Conservation (phyloP, 192 early-diverging fungal species). For the Coemansia pectinata region DNA sequence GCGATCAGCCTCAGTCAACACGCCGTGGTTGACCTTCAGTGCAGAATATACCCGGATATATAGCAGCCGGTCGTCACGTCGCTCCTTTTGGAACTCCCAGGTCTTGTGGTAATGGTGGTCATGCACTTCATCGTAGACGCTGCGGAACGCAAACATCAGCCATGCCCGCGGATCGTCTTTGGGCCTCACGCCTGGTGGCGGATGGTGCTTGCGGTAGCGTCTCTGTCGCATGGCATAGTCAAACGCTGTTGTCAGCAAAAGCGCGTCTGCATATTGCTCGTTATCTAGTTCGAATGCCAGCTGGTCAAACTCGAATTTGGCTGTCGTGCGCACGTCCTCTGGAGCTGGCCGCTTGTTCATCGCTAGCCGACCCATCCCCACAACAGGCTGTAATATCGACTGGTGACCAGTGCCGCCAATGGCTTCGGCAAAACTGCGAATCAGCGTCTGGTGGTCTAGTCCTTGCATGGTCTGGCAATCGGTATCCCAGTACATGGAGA, state of each 20-base stretch:
- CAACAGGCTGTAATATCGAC: constrained; percentile 90
- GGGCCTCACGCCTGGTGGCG: constrained; percentile 78
- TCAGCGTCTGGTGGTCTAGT: constrained; percentile 54
- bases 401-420: constrained; percentile 54
- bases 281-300: constrained; percentile 89
- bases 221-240: constrained; percentile 78
- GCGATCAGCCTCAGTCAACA: constrained; percentile 49
- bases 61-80: constrained; percentile 72
- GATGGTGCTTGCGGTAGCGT: constrained; percentile 84
- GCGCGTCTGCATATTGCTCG: constrained; percentile 80
- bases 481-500: constrained; percentile 91
- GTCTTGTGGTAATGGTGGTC: constrained; percentile 82
- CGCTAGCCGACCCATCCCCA: constrained; percentile 78
- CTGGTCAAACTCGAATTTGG: constrained; percentile 84
- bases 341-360: constrained; percentile 69
- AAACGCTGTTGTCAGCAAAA: constrained; percentile 81
- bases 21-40: constrained; percentile 39
- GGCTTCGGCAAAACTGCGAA: constrained; percentile 23
- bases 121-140: constrained; percentile 85
- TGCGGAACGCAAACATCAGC: constrained; percentile 75
- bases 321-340: constrained; percentile 61
- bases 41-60: constrained; percentile 82
- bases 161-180: constrained; percentile 81
- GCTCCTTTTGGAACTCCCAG: constrained; percentile 78
- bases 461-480: constrained; percentile 62